Evolutionary conservation across 176 grass and related monocot genomes (phyloP), one percentile per base, ranked within the genome.

Genomic region (Elymus sibiricus): DNA sequence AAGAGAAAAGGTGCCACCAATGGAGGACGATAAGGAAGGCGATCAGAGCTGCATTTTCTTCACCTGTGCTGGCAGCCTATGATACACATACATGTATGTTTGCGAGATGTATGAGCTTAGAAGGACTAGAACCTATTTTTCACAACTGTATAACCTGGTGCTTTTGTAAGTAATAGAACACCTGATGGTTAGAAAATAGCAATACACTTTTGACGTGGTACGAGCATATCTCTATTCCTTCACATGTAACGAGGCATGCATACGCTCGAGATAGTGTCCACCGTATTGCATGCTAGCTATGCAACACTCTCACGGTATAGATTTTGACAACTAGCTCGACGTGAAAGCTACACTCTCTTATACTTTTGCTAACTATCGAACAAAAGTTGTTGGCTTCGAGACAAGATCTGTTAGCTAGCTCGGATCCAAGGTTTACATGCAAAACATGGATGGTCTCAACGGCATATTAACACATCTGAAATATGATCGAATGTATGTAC

Each of bases 31-130:
- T 0, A 3, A 35, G 63, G 74, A 42, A 28, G 61, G 44, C 32
- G 77, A 61, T n/a, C 5, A 61, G 14, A 70, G 32, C 39, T 37
- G 29, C 22, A 79, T 88, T n/a, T 97, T 97, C 55, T 93, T 93
- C 61, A 85, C 40, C 1, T 59, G 35, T 11, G 25, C 27, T 51
- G 66, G 59, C 0, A 26, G 2, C 10, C 67, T 3, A 17, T 83
- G 15, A 72, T 40, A 1, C 24, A 14, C 42, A 3, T 22, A 42
- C 37, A 71, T 47, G 10, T 7, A 47, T 49, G 25, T 74, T 29
- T 49, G 71, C 29, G 71, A 29, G 42, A 24, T 9, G 42, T 2
- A 47, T 28, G 40, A 6, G 14, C 26, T 11, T 47, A 74, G 42
- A 28, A 49, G 24, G 71, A 74, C 16, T 17, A 16, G 25, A 74